These are phyloP conservation scores for Penicillium sp. DNA, from an alignment of 2,329 filamentous ascomycete genomes.

Conservation along the genomic window DNA sequence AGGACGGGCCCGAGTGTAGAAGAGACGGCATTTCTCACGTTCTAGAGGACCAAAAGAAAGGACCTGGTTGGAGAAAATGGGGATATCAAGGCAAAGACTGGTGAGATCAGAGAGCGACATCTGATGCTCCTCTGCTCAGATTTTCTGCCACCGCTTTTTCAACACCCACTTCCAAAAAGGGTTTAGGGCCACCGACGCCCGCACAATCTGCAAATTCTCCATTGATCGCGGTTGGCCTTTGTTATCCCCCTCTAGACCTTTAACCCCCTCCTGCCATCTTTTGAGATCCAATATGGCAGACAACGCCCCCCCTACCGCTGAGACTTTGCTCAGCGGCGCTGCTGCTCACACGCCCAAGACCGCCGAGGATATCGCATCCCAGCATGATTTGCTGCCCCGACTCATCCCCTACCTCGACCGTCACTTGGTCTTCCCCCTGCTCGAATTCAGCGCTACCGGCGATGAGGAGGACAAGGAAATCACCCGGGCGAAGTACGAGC, in stretches of 20 bases:
- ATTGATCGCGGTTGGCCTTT: slow-evolving; percentile 18
- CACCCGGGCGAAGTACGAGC: slow-evolving; percentile 78
- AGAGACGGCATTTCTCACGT: slow-evolving; percentile 25
- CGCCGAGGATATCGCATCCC: slow-evolving; percentile 52
- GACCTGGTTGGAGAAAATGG: slow-evolving; percentile 7
- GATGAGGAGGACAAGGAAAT: slow-evolving; percentile 72
- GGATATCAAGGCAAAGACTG: background rate
- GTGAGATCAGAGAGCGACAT: slow-evolving; percentile 4
- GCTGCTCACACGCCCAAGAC: slow-evolving; percentile 37
- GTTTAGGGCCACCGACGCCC: slow-evolving; percentile 27
- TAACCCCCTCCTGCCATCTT: slow-evolving; percentile 15
- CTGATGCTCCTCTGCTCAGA: slow-evolving; percentile 15
- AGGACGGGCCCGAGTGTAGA: slow-evolving; percentile 25
- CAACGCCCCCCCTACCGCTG: slow-evolving; percentile 42
- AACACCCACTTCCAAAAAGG: slow-evolving; percentile 13
- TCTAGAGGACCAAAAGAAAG: slow-evolving; percentile 7
- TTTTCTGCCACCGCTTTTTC: slow-evolving; percentile 22
- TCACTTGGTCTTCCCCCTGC: slow-evolving; percentile 89
- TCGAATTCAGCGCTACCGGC: slow-evolving; percentile 79
- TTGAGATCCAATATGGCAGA: slow-evolving; percentile 43
- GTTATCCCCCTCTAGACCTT: slow-evolving; percentile 13
- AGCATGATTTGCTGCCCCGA: slow-evolving; percentile 76
- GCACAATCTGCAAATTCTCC: slow-evolving; percentile 24
- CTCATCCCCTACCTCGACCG: slow-evolving; percentile 87
- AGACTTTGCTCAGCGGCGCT: slow-evolving; percentile 43